A percentile compares a stretch with the other conserved stretches of the same genome.
Evolutionary conservation across 495 filamentous ascomycete species (phyloP).

Genomic region (Margaritispora aquatica): DNA sequence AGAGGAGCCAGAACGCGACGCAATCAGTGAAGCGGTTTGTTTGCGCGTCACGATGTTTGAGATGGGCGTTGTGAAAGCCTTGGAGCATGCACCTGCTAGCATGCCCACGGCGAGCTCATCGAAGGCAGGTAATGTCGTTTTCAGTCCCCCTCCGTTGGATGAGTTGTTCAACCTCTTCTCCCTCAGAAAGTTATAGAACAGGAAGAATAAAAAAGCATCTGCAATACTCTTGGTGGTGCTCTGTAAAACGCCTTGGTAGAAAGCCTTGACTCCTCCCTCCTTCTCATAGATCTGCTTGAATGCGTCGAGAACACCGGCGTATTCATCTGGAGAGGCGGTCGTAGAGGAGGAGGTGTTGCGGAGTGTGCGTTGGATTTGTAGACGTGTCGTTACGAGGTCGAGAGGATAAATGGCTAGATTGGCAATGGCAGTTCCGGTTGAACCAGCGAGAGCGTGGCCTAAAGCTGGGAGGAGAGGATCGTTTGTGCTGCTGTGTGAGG

Average conservation of each 20-base stretch:
- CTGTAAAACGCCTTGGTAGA: constrained; percentile 68
- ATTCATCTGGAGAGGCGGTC: constrained; percentile 36
- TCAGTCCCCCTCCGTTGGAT: constrained; percentile 29
- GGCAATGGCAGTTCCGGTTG: constrained; percentile 71
- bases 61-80: constrained; percentile 73
- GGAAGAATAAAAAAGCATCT: constrained; percentile 80
- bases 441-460: constrained; percentile 81
- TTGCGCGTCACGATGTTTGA: constrained; percentile 78
- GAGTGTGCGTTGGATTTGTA: constrained; percentile 69
- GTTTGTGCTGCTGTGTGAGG: too few relatives aligned
- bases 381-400: constrained; percentile 74
- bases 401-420: constrained; percentile 78
- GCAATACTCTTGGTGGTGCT: constrained; percentile 68
- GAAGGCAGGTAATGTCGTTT: constrained; percentile 50
- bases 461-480: constrained; percentile 60
- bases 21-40: constrained; percentile 58
- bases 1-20: constrained; percentile 4
- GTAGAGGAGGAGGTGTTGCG: constrained; percentile 26
- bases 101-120: constrained; percentile 78
- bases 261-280: constrained; percentile 61
- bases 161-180: constrained; percentile 49
- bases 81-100: constrained; percentile 69
- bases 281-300: constrained; percentile 62
- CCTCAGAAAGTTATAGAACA: constrained; percentile 70
- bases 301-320: constrained; percentile 60